A percentile compares a stretch with the other conserved stretches of the same genome.
These are phyloP conservation scores for Kuraishia floccosa DNA, from an alignment of 805 yeast species.

Conservation along the genomic window DNA sequence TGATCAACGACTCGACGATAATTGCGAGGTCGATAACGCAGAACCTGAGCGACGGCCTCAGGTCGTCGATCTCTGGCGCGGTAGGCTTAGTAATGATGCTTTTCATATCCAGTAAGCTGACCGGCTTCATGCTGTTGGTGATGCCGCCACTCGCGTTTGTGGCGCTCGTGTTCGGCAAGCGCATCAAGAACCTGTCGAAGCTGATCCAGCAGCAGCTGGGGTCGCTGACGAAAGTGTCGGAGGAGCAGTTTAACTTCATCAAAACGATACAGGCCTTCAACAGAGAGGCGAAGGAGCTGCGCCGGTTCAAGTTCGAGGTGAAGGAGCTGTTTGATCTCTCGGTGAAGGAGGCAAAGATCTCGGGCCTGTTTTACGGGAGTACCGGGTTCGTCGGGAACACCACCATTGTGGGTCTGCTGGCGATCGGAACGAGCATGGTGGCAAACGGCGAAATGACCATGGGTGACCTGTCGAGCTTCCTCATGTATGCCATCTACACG, in stretches of 20 bases:
- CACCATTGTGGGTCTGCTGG: slow-evolving; percentile 64
- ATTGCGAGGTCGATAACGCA: slow-evolving; percentile 81
- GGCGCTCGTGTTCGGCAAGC: slow-evolving; percentile 74
- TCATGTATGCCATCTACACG: slow-evolving; percentile 92
- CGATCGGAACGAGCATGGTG: slow-evolving; percentile 78
- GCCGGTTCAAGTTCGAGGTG: slow-evolving; percentile 63
- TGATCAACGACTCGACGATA: slow-evolving; percentile 81
- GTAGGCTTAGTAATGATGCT: slow-evolving; percentile 92
- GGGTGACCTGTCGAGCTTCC: slow-evolving; percentile 85
- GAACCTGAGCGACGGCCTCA: slow-evolving; percentile 84
- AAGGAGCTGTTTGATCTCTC: slow-evolving; percentile 56
- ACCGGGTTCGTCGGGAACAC: slow-evolving; percentile 81
- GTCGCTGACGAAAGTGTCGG: slow-evolving; percentile 77
- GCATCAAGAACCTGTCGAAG: slow-evolving; percentile 63
- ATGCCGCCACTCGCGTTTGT: slow-evolving; percentile 78
- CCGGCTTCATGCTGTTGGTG: slow-evolving; percentile 68
- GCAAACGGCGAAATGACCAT: slow-evolving; percentile 63
- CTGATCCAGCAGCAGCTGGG: slow-evolving; percentile 80
- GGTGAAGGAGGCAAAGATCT: slow-evolving; percentile 65
- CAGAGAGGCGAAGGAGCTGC: slow-evolving; percentile 71
- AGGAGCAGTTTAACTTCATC: slow-evolving; percentile 79
- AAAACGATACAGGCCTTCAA: slow-evolving; percentile 86
- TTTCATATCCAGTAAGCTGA: slow-evolving; percentile 70
- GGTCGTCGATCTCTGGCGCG: slow-evolving; percentile 70
- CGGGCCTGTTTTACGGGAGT: slow-evolving; percentile 66